Base-by-base conservation (phyloP, 2,329 filamentous ascomycete genomes). In the Microdochium trichocladiopsis region DNA sequence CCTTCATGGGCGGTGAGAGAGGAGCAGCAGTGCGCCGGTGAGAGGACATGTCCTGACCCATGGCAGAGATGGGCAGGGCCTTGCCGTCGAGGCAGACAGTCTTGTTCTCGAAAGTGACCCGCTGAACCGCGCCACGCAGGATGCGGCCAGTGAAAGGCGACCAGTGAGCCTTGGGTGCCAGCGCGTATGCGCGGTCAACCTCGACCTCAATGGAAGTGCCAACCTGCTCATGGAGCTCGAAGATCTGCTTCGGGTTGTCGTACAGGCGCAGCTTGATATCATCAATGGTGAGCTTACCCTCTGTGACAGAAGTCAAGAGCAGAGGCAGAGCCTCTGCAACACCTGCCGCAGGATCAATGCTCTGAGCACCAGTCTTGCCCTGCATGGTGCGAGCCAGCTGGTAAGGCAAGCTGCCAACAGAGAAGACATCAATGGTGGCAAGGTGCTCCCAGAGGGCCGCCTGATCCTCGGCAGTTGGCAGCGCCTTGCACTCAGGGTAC, bases 161-260 rank as follows among this genome's bases (percentile, higher is more conserved):
- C 86, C 84, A 90, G 22, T 72, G 67, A 31, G 73, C 59, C 22
- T 72, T 67, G 53, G 69, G 66, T 49, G 80, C 69, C 52, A 86
- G 73, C 3, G 79, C 74, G 66, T 87, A 88, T 2, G 84, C 78
- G 47, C 88, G 82, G 64, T 90, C 87, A 60, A 91, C 76, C 69
- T 91, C 88, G 22, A 89, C 78, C 72, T 92, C 88, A 33, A 92
- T 77, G 4, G 80, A 82, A 36, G 86, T 84, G 53, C 84, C 84
- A n/a, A 79, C 70, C 69, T 92, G 88, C 60, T 92, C 88, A 58
- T 92, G 88, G 50, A 92, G 79, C 72, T 92, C 87, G 60, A 92
- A 92, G 61, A 92, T 91, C 64, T 81, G 80, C 72, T 87, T 88
- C 2, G 88, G 88, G 65, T 90, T 91, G 63, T 89, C 84, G 65